Evolutionary conservation across 345 rosid species (phyloP).

Genomic region (Tarenaya hassleriana): DNA sequence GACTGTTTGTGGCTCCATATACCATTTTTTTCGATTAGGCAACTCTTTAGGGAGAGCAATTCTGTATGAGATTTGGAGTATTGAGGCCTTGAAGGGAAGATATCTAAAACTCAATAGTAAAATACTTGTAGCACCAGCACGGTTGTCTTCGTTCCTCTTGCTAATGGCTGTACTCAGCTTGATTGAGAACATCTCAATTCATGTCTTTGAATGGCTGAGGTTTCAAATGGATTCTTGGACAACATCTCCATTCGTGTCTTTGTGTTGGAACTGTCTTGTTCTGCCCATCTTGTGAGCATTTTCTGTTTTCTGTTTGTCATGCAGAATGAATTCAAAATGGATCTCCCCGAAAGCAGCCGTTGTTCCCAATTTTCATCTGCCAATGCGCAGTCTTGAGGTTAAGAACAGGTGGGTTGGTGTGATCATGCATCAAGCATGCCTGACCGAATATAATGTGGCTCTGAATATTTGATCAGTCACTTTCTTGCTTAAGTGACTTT

Average conservation of each 20-base stretch:
- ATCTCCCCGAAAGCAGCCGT: constrained; percentile 57
- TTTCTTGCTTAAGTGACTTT: no score
- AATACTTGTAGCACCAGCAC: background rate
- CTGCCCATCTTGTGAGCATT: background rate
- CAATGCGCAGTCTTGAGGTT: constrained; percentile 71
- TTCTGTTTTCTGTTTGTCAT: constrained; percentile 8
- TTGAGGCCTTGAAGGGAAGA: no score
- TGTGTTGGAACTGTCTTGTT: no score
- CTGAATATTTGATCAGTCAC: no score
- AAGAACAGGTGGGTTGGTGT: constrained; percentile 53
- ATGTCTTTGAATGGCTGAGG: no score
- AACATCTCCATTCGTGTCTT: no score
- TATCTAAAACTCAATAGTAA: background rate
- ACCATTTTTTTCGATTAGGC: background rate
- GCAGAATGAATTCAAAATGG: constrained; percentile 44
- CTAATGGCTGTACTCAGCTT: no score
- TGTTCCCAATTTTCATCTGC: constrained; percentile 60
- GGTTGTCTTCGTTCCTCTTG: no score
- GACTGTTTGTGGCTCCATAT: background rate
- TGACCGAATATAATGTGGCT: background rate
- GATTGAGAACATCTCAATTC: no score
- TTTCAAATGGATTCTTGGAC: no score
- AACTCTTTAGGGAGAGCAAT: background rate
- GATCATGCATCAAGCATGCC: background rate
- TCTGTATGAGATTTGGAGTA: background rate